Conservation (phyloP, 495 filamentous ascomycete species). For the Achaetomiella virescens region DNA sequence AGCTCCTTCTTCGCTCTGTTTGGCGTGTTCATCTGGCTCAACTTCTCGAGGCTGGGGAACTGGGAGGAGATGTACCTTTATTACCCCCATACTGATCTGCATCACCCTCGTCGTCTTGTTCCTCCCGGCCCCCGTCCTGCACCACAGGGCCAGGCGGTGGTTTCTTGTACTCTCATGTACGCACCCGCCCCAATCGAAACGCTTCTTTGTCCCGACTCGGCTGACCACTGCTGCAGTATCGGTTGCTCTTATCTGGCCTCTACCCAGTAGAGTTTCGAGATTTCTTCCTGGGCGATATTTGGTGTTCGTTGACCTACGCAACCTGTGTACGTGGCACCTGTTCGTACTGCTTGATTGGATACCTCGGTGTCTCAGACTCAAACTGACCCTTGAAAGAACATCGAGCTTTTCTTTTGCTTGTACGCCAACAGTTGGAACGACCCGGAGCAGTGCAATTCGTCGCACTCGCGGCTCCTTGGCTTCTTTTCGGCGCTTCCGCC, state of each 20-base stretch:
- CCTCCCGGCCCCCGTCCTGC: constrained; percentile 65
- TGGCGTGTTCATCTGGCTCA: constrained; percentile 79
- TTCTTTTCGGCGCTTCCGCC: constrained; percentile 81
- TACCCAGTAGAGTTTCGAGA: constrained; percentile 95
- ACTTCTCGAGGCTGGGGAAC: constrained; percentile 60
- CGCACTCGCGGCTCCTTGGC: constrained; percentile 73
- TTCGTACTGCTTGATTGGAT: not conserved
- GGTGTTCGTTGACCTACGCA: constrained; percentile 86
- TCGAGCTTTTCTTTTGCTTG: constrained; percentile 90
- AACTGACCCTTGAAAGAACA: constrained; percentile 51
- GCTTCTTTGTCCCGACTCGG: not conserved
- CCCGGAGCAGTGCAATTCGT: constrained; percentile 74
- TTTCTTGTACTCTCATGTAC: constrained; percentile 76
- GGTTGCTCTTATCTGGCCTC: constrained; percentile 73
- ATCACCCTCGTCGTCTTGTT: constrained; percentile 62
- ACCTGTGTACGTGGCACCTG: constrained; percentile 62
- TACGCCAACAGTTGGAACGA: constrained; percentile 70
- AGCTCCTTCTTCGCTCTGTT: constrained; percentile 70
- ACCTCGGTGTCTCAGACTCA: not conserved
- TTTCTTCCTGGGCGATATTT: constrained; percentile 97
- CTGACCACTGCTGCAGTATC: constrained; percentile 52
- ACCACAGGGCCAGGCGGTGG: constrained; percentile 73
- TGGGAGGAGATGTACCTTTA: constrained; percentile 68
- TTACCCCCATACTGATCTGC: constrained; percentile 73
- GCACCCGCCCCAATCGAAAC: constrained; percentile 24